Evolutionary conservation across 23 red algal species (phyloP), one percentile per base, ranked within the genome.

Genomic region (Cyanidiococcus yangmingshanensis): DNA sequence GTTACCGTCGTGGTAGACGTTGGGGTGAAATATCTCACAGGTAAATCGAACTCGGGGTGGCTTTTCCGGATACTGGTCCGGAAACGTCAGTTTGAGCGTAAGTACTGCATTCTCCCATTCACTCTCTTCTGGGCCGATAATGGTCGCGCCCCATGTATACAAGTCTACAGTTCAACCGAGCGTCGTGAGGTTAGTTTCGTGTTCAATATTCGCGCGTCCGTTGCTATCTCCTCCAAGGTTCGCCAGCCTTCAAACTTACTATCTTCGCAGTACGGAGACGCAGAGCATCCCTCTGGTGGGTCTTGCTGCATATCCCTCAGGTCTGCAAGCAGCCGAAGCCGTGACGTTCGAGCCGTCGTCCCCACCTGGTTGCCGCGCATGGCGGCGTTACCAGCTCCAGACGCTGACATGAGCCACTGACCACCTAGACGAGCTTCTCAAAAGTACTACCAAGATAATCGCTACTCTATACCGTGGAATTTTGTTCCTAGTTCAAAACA

Each of bases 1-100:
- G 31, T 80, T 97, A 34, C 93, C 93, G 58, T 97, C 88, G 40
- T 76, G 83, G 59, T 97, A 91, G 0, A 97, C 80, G 51, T 97
- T 97, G 3, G 93, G 93, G 51, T 97, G 93, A 71, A 97, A 97
- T 85, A 97, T 91, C 75, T 97, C 88, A 58, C 85, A 87, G 1
- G 87, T 90, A 63, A 97, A 97, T 36, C 93, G 87, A 31, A 91
- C 93, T 57, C 87, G 83, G 18, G 93, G 93, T 21, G 87, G 87
- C 77, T 97, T 91, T 74, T 97, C 93, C 40, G 93, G 93, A 74
- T 97, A 97, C 50, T 88, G 82, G 68, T 97, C 93, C 27, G 67
- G 83, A 78, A 97, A 97, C 2, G 87, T 90, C 32, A 97, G 84
- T 31, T 85, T 76, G 39, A 97, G 86, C 76, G 84, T 83, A 77